Base-by-base conservation (phyloP, 495 filamentous ascomycete genomes). In the Thermochaetoides thermophila region DNA sequence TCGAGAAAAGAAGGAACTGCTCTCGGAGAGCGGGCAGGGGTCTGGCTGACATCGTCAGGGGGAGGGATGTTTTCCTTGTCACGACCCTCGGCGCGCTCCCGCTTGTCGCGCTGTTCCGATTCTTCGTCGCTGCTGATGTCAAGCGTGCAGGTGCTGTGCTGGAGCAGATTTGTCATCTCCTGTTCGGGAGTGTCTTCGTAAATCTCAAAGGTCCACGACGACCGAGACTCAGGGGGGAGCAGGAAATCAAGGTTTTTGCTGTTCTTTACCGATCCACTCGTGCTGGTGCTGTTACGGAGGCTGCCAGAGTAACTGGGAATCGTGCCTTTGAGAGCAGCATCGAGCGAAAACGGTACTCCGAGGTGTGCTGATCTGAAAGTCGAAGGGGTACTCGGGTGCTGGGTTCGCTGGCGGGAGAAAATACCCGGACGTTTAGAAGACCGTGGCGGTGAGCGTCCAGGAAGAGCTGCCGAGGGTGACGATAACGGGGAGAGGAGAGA, bases 31-130 rank as follows among this genome's bases (percentile, higher is more conserved):
- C n/a, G n/a, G 3, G 31, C 26, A 17, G 59, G 59, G 2, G 63
- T 70, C 46, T 71, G 68, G 24, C 59, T 64, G 34, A 71, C 44
- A 31, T 72, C 66, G 33, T 71, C 73, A n/a, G 59, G 46, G 1
- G 82, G 81, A 5, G 87, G 80, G 12, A 91, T 76, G 46, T 97
- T 97, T 63, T 97, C 89, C 63, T 95, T 95, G 26, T 81, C 83
- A 16, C 75, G 66, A 28, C 59, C 58, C 37, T 73, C 70, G 14
- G 65, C 64, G 5, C 55, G 44, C 29, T 79, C 74, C 5, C 70
- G 65, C 24, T 62, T 64, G 17, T 50, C 53, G 11, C 63, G 53
- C 25, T 56, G 61, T 37, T 71, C 68, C 23, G 62, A 70, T 46
- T 73, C 67, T 47, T 76, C 73, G 34, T 77, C 74, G 23, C 76